Evolutionary conservation across 2,329 filamentous ascomycete genomes (phyloP), one percentile per base, ranked within the genome.

Genomic region (Capronia epimyces): DNA sequence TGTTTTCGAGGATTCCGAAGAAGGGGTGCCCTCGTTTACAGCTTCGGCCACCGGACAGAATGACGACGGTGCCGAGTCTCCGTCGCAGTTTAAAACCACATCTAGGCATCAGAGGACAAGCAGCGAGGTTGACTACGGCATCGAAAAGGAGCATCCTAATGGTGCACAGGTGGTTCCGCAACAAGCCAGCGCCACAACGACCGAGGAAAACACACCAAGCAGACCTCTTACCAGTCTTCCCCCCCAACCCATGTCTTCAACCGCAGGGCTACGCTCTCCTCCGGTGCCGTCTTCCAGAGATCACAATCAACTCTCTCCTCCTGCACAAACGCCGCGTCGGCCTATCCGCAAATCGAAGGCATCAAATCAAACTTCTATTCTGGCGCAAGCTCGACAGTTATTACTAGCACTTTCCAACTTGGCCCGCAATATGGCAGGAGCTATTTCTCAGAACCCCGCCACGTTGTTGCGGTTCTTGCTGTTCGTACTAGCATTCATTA

Each of bases 401-500:
- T 66, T 76, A 37, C 67, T 65, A 5, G 66, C 72, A 1, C 59
- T 81, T 15, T 74, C 79, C 31, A 70, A 72, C 21, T 63, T 79
- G 12, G 60, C 81, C 27, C 67, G 73, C 43, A 75, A 73, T 45
- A 73, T 79, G 25, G 69, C 73, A 1, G 71, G 72, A 13, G 74
- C 72, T 9, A 67, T 82, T 58, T 74, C 75, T 2, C 71, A 71
- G 8, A 80, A 78, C 59, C 79, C 78, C 0, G 70, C 80, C 66
- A 73, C 73, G 21, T 65, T 81, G 55, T 67, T 82, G 27, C 73
- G 80, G 52, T 81, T 87, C 3, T 61, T 97, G 43, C 79, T 89
- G 13, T 95, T 97, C 64, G 67, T 96, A 20, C 70, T 90, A 31
- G 87, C 87, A 2, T 76, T 98, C 54, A 64, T 94, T 24, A 69